Base-by-base conservation (phyloP, 2,329 filamentous ascomycete genomes). In the Ascochyta rabiei region DNA sequence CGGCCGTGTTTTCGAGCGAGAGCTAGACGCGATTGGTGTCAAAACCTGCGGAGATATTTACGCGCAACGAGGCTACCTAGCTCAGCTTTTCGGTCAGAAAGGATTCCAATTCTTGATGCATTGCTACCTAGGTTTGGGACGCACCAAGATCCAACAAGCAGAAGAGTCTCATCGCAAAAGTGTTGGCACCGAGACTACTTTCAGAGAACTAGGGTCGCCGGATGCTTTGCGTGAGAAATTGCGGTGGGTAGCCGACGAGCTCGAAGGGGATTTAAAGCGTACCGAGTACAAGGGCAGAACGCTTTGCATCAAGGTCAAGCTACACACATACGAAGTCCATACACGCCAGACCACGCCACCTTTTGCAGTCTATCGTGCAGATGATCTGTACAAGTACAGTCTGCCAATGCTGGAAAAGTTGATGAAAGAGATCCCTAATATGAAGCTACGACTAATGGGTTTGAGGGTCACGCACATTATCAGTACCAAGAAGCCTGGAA, bases 121-220 rank as follows among this genome's bases (percentile, higher is more conserved):
- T 56, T 92, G 89, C 66, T 89, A 96, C 63, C 82, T 98, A 0
- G 95, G 95, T 0, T 81, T 98, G 0, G 95, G 95, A 0, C 83
- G 93, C 28, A 98, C 93, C 0, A 85, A 84, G 37, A 84, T 98
- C 4, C 89, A 93, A 55, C 93, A 93, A 0, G 89, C 90, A 0
- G 92, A 96, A 66, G 91, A 93, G 52, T 91, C 92, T 62, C 91
- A 96, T 71, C 85, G 95, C 15, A 98, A 98, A 73, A 96, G 91
- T 61, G 89, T 98, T 1, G 93, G 95, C 16, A 97, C 93, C 0
- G 95, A 99, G 75, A 89, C 89, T 58, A 98, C 93, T 0, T 99
- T 99, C 66, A 80, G 84, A 34, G 93, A 97, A 43, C 86, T 96
- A 67, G 85, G 84, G 2, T 86, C 88, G 48, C 84, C 87, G 13